Base-by-base conservation (phyloP, 306 rosid genomes). In the Mucuna pruriens region DNA sequence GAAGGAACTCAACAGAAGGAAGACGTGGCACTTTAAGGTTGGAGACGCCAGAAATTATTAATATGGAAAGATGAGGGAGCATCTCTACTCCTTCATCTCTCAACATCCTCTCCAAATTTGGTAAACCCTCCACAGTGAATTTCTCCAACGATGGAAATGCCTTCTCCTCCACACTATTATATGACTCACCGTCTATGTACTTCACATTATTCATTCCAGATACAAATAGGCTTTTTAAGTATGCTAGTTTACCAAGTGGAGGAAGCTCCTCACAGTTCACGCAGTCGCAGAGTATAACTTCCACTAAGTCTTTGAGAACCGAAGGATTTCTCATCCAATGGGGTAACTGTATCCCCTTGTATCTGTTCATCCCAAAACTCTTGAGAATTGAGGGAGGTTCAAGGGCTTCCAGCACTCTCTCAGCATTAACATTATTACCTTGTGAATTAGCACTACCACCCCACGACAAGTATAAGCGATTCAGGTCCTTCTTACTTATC, bases 61-160 rank as follows among this genome's bases (percentile, higher is more conserved):
- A 9, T 4, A 16, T 0, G 4, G 76, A 71, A 48, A 71, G 45
- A 26, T 0, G 62, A 29, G 76, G 76, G 0, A 71, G 45, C 63
- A 71, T 49, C 2, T 49, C 76, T n/a, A 71, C 44, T 16, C 29
- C 40, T 29, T 71, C 46, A n/a, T 1, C 58, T 48, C 15, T 10
- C 25, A 71, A 3, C 16, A 74, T 36, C 22, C 58, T 44, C 36
- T 63, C 80, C 5, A 77, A 13, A 13, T 64, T 77, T 64, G 81
- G 81, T 8, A 77, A 45, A 0, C 3, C 2, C 0, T 0, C 0
- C 20, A 64, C 10, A 12, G n/a, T 5, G 36, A 77, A 2, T 7
- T 13, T 0, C 17, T 77, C 15, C 51, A 77, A 77, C 2, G 74
- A 77, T 16, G 7, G n/a, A 33, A 76, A 77, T 46, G 81, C 51